Conservation (phyloP, 176 grass and related monocot genomes). For the Ampelocalamus luodianensis region DNA sequence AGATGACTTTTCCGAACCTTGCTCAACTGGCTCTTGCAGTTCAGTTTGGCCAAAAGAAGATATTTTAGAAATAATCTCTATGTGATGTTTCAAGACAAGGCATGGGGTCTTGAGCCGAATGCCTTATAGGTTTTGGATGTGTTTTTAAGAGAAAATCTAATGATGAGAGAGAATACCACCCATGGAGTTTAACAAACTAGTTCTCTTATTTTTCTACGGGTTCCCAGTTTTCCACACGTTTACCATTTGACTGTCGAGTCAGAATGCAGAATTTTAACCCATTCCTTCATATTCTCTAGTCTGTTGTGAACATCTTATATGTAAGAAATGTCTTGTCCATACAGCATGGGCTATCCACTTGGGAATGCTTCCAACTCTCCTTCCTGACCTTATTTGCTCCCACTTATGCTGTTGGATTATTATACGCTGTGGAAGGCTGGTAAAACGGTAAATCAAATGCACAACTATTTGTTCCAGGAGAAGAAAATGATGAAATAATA, state of each 20-base stretch:
- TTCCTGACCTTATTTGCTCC: conserved; percentile 18
- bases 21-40: neutral
- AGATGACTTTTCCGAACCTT: neutral
- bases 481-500: neutral
- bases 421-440: neutral
- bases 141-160: neutral
- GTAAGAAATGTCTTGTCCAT: neutral
- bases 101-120: neutral
- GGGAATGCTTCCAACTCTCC: neutral
- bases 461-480: neutral
- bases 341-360: conserved; percentile 5
- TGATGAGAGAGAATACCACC: neutral
- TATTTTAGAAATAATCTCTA: neutral
- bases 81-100: conserved; percentile 12
- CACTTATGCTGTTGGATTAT: neutral
- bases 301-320: conserved; percentile 1
- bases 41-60: conserved; percentile 12
- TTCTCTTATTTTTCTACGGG: neutral
- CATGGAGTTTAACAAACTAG: neutral
- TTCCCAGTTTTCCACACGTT: neutral
- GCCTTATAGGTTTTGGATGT: conserved; percentile 19
- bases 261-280: neutral
- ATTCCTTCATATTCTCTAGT: neutral
- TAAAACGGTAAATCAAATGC: neutral
- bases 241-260: neutral